phyloP scores from a whole-genome alignment of 2,329 filamentous ascomycete genomes.

The Ceratocystis ficicola region DNA sequence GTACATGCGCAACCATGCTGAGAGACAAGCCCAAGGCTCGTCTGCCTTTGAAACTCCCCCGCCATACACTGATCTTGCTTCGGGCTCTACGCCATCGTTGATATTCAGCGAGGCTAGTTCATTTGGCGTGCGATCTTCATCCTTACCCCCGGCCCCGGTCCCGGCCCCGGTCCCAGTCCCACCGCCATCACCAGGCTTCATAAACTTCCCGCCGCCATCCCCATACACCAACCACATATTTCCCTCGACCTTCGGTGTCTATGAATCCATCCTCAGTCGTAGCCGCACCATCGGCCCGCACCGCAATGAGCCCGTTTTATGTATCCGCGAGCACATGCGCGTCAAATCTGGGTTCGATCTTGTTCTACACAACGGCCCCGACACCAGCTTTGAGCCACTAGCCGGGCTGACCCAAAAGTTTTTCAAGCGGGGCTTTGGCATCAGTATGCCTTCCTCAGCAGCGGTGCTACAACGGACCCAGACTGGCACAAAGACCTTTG shows the following conservation, averaged over 20 bases:
- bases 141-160: no score
- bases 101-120: constrained; percentile 1
- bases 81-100: neutral
- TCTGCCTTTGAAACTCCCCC: neutral
- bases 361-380: constrained; percentile 18
- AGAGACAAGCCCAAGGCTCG: neutral
- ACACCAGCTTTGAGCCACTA: constrained; percentile 4
- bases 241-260: constrained; percentile 18
- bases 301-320: constrained; percentile 15
- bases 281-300: constrained; percentile 18
- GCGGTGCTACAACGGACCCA: neutral
- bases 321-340: constrained; percentile 11
- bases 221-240: constrained; percentile 11
- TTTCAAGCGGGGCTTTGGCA: constrained; percentile 7
- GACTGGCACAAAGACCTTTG: constrained; percentile 1
- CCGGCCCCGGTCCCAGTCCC: neutral
- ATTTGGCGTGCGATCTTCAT: neutral
- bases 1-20: constrained; percentile 15
- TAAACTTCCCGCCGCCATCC: neutral
- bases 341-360: constrained; percentile 8
- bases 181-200: neutral
- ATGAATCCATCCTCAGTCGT: constrained; percentile 15
- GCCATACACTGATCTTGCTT: neutral
- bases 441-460: constrained; percentile 21
- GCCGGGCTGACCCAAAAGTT: constrained; percentile 14